Conservation (phyloP, 305 asterid species). For the Withania somnifera region DNA sequence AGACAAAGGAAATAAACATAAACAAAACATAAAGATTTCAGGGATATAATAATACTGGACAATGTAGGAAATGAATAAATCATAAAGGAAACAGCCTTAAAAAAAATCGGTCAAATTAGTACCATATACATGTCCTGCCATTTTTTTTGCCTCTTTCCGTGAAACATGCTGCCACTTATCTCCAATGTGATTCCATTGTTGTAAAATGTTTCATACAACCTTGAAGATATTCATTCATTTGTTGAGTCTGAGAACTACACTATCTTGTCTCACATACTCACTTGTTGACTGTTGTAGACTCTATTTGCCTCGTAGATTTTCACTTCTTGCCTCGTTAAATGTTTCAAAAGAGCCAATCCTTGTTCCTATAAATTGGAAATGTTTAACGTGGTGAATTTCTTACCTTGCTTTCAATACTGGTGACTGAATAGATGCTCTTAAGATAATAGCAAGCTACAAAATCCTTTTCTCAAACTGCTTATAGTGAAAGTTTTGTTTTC, state of each 20-base stretch:
- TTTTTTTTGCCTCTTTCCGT: not conserved
- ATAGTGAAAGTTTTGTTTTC: not conserved
- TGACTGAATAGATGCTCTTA: not conserved
- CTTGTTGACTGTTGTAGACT: not conserved
- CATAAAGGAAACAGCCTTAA: not conserved
- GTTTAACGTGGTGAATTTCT: not conserved
- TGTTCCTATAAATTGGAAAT: not conserved
- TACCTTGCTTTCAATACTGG: not conserved
- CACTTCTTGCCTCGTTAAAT: not conserved
- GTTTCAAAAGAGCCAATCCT: not conserved
- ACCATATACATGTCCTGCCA: not conserved
- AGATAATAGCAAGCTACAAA: not conserved
- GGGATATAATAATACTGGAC: not conserved
- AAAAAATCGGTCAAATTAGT: not conserved
- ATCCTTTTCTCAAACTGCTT: not conserved
- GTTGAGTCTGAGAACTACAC: not conserved
- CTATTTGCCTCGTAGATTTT: not conserved
- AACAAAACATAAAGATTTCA: not conserved
- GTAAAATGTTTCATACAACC: not conserved
- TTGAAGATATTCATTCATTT: not conserved
- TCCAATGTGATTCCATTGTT: not conserved
- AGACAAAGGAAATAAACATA: not conserved
- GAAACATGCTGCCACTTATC: not conserved
- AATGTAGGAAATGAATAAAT: not conserved
- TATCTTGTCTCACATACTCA: not conserved